These are phyloP conservation scores for Bacidia rubella DNA, from an alignment of 495 filamentous ascomycete genomes.

Conservation along the genomic window DNA sequence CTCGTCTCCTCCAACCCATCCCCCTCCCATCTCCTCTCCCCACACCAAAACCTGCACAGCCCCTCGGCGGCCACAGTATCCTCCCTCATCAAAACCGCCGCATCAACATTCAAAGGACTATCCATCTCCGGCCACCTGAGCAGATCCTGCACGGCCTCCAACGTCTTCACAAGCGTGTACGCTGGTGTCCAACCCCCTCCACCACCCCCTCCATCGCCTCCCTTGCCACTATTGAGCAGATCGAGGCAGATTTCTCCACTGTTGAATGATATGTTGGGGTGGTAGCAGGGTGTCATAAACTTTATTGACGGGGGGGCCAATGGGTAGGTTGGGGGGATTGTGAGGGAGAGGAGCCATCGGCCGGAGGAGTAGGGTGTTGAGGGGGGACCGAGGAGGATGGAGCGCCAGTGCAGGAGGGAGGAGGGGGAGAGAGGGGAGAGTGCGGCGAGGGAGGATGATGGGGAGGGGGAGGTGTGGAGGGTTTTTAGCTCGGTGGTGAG, in stretches of 20 bases:
- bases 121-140: conserved; percentile 64
- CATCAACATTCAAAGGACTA: conserved; percentile 79
- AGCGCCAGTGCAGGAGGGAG: conserved; percentile 63
- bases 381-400: conserved; percentile 58
- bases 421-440: conserved; percentile 57
- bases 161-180: conserved; percentile 63
- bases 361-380: conserved; percentile 65
- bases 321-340: conserved; percentile 68
- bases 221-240: conserved; percentile 52
- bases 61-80: conserved; percentile 66
- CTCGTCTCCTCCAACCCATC: conserved; percentile 2
- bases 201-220: conserved; percentile 23
- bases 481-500: conserved; percentile 53
- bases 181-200: conserved; percentile 57
- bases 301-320: conserved; percentile 56
- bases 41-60: conserved; percentile 57
- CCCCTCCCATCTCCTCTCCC: conserved; percentile 15
- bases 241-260: conserved; percentile 92
- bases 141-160: conserved; percentile 67
- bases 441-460: conserved; percentile 40
- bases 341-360: conserved; percentile 68
- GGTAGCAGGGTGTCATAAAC: conserved; percentile 71
- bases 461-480: conserved; percentile 34
- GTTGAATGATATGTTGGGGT: conserved; percentile 69
- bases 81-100: conserved; percentile 65